Base-by-base conservation (phyloP, 768 basidiomycete genomes). In the Glaciozyma antarctica region DNA sequence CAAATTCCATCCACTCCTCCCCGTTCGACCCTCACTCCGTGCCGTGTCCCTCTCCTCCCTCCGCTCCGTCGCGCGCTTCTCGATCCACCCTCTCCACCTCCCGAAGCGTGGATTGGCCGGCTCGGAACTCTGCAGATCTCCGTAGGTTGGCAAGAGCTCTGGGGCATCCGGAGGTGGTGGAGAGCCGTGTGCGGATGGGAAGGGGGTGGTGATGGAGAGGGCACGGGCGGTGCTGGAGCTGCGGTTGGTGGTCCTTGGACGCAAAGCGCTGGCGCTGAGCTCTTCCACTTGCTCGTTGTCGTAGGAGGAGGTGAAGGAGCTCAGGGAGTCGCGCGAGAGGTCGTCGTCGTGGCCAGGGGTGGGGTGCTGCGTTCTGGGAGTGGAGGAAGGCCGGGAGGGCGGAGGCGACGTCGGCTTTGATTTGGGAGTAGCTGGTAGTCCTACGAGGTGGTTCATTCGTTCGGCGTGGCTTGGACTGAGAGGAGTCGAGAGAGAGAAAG, bases 71-170 rank as follows among this genome's bases (percentile, higher is more conserved):
- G 49, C 63, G 6, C 67, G 30, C 26, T 64, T 68, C 48, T 64
- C 60, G 32, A 68, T 57, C 67, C 67, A 68, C 19, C 44, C 28
- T 10, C 30, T 26, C 60, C 60, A 68, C 2, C 63, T 38, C 1
- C 53, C 58, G 43, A 68, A 68, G 6, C 66, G 59, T 1, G 47
- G 38, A 16, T 60, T 62, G n/a, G 13, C 12, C 0, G 60, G 55
- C 30, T 45, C 55, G 5, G 48, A 13, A 8, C 38, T 22, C 1
- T 34, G 58, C 3, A 55, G 24, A 28, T 62, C 24, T 15, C 56
- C 62, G 61, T 67, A 67, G 48, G 61, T 52, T 1, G 66, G 66
- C 5, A 51, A 24, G 13, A 44, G 62, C 21, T 34, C 44, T 5
- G 47, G 30, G 1, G 48, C 45, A 5, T 48, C 28, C 21, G 17